Percentiles rank a stretch among this genome's conserved stretches.
Evolutionary conservation across 2,329 filamentous ascomycete genomes (phyloP).

Genomic region (Penicillium expansum): DNA sequence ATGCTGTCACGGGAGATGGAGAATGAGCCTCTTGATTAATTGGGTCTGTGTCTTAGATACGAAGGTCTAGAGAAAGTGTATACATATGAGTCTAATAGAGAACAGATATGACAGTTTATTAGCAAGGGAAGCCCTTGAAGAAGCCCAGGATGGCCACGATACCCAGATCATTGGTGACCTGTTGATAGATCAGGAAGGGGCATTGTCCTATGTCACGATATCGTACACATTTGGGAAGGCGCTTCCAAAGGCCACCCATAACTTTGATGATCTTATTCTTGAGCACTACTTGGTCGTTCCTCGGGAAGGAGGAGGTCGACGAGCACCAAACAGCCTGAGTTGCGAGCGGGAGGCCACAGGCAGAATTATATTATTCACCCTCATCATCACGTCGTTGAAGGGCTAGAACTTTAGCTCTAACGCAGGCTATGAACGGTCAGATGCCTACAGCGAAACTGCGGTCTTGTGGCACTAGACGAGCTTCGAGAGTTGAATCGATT

Average conservation of each 20-base stretch:
- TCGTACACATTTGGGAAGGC: too few species aligned
- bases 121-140: too few species aligned
- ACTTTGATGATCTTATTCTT: too few species aligned
- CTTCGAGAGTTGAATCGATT: not conserved
- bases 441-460: not conserved
- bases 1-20: constrained; percentile 51
- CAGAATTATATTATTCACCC: not conserved
- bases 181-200: too few species aligned
- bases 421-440: not conserved
- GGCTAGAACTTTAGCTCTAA: not conserved
- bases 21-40: constrained; percentile 34
- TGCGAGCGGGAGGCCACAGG: not conserved
- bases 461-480: not conserved
- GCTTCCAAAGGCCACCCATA: too few species aligned
- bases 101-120: too few species aligned
- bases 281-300: not conserved
- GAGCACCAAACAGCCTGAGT: not conserved
- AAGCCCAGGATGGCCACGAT: too few species aligned
- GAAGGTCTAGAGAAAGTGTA: not conserved
- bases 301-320: not conserved
- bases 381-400: not conserved
- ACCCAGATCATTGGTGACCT: too few species aligned
- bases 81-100: not conserved
- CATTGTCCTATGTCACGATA: too few species aligned
- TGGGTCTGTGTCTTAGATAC: not conserved